phyloP scores from a whole-genome alignment of 108 stramenopile species.

The Nitzschia putrida region DNA sequence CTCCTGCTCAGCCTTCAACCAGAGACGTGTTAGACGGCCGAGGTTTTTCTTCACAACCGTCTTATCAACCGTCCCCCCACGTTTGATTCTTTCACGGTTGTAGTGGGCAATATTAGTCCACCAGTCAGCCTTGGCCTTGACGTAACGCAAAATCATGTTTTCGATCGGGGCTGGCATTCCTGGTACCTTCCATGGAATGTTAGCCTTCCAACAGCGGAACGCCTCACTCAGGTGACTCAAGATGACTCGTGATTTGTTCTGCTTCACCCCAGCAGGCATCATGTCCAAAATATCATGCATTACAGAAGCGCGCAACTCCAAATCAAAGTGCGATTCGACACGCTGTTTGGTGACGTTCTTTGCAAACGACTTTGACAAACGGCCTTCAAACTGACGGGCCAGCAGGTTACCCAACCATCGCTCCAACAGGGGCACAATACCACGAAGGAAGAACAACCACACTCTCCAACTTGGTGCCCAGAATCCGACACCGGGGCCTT shows the following conservation, averaged over 20 bases:
- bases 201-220: conserved; percentile 99
- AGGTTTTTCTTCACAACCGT: conserved; percentile 99
- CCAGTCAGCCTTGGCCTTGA: conserved; percentile 99
- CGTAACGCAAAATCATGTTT: conserved; percentile 99
- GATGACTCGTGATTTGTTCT: conserved; percentile 97
- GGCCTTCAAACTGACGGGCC: conserved; percentile 97
- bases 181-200: conserved; percentile 99
- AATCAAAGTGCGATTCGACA: conserved; percentile 98
- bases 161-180: conserved; percentile 99
- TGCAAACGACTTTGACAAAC: conserved; percentile 95
- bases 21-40: conserved; percentile 95
- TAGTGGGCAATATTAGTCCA: conserved; percentile 98
- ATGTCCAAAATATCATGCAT: conserved; percentile 99
- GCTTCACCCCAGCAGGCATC: conserved; percentile 99
- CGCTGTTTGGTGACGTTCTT: conserved; percentile 99
- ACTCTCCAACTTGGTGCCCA: conserved; percentile 99
- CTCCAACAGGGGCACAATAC: conserved; percentile 95
- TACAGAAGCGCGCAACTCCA: conserved; percentile 98
- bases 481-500: conserved; percentile 98
- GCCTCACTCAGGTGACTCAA: conserved; percentile 97
- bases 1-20: conserved; percentile 99
- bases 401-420: conserved; percentile 98
- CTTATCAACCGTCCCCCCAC: conserved; percentile 99
- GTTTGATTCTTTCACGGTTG: conserved; percentile 98
- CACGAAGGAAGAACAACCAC: conserved; percentile 99